These are phyloP conservation scores for Pseudogymnoascus sp. DNA, from an alignment of 2,329 filamentous ascomycete genomes.

Conservation along the genomic window DNA sequence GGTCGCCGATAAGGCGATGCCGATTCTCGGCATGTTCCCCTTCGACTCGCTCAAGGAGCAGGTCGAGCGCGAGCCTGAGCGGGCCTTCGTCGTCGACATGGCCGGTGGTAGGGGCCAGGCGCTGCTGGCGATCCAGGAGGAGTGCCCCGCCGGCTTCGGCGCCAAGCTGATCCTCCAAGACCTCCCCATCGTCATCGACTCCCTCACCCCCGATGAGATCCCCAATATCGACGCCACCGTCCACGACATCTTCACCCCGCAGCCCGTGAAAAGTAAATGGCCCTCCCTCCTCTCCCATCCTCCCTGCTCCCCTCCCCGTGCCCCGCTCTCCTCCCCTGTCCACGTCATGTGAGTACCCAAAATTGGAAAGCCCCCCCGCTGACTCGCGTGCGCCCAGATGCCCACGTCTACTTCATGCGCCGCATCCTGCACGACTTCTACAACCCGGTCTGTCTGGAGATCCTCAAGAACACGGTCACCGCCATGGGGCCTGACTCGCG, in stretches of 20 bases:
- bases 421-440: conserved; percentile 30
- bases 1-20: conserved; percentile 28
- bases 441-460: conserved; percentile 23
- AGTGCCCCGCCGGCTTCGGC: conserved; percentile 10
- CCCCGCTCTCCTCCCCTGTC: conserved; percentile 23
- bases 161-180: conserved; percentile 29
- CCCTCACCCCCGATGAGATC: conserved; percentile 14
- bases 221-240: conserved; percentile 21
- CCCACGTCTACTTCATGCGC: conserved; percentile 25
- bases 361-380: not conserved
- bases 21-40: conserved; percentile 31
- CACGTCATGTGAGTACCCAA: conserved; percentile 5
- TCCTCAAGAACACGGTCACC: conserved; percentile 21
- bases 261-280: conserved; percentile 23
- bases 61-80: conserved; percentile 24
- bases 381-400: conserved; percentile 11
- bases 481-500: conserved; percentile 27
- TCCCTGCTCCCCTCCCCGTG: conserved; percentile 16
- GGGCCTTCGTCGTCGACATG: conserved; percentile 13
- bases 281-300: not conserved
- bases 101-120: conserved; percentile 9
- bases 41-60: conserved; percentile 25
- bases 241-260: conserved; percentile 27
- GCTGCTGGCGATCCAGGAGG: conserved; percentile 9
- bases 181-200: conserved; percentile 28